Percentiles rank a stretch among this genome's conserved stretches.
phyloP scores from a whole-genome alignment of 805 yeast genomes.

The Saccharomycopsis guyanensis region DNA sequence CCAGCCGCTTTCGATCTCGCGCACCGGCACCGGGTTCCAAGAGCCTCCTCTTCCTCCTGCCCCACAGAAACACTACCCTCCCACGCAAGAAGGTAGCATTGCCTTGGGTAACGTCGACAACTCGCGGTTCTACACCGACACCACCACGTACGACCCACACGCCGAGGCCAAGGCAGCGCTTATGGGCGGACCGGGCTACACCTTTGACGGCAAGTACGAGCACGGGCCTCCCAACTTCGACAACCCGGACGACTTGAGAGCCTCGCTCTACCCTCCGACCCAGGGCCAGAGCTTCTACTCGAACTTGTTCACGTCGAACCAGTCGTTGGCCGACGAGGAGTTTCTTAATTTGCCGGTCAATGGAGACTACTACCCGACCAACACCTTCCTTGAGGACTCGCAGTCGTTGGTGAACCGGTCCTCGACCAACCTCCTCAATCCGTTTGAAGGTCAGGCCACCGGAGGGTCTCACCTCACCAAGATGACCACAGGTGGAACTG shows the following conservation, averaged over 20 bases:
- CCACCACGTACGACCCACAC: constrained; percentile 4
- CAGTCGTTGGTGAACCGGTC: constrained; percentile 9
- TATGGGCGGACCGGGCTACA: constrained; percentile 6
- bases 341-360: constrained; percentile 18
- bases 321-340: constrained; percentile 14
- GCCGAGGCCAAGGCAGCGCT: constrained; percentile 14
- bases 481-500: constrained; percentile 16
- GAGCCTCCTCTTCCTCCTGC: neutral
- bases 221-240: constrained; percentile 9
- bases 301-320: constrained; percentile 19
- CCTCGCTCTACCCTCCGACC: constrained; percentile 20
- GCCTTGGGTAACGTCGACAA: constrained; percentile 12
- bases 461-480: constrained; percentile 17
- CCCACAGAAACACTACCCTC: constrained; percentile 4
- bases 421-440: constrained; percentile 13
- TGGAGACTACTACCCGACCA: constrained; percentile 21
- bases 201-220: constrained; percentile 6
- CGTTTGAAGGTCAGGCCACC: constrained; percentile 20
- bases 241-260: constrained; percentile 19
- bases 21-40: neutral
- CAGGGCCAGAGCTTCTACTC: constrained; percentile 10
- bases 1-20: neutral
- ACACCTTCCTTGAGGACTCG: constrained; percentile 18
- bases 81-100: constrained; percentile 2
- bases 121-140: constrained; percentile 7